These are phyloP conservation scores for Lactarius evosmus DNA, from an alignment of 768 basidiomycete species.

Conservation along the genomic window DNA sequence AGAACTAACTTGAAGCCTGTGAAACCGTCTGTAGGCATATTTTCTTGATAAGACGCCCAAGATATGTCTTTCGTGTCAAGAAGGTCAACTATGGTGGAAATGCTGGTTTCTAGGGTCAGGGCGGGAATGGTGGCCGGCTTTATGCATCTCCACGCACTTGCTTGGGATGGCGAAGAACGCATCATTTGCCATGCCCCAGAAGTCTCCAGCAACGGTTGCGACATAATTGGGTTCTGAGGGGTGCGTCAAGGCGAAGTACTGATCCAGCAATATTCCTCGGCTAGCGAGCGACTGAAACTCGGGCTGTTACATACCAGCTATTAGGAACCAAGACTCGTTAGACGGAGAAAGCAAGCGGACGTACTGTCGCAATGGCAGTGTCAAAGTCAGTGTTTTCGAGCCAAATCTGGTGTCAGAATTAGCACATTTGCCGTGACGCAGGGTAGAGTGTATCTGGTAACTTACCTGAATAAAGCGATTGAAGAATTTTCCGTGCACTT, in stretches of 20 bases:
- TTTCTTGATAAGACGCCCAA: slow-evolving; percentile 41
- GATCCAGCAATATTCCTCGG: slow-evolving; percentile 12
- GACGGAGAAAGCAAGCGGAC: neutral
- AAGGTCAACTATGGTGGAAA: slow-evolving; percentile 12
- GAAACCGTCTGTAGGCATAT: slow-evolving; percentile 50
- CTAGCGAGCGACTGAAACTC: slow-evolving; percentile 7
- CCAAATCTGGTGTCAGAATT: too few species aligned
- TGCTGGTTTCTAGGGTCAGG: neutral
- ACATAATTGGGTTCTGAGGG: slow-evolving; percentile 20
- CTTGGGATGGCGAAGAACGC: slow-evolving; percentile 11
- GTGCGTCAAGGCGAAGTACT: slow-evolving; percentile 15
- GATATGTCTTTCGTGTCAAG: slow-evolving; percentile 3
- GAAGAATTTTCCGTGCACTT: slow-evolving; percentile 5
- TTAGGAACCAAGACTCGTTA: too few species aligned
- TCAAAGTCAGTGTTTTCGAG: slow-evolving; percentile 17
- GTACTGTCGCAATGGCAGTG: slow-evolving; percentile 5
- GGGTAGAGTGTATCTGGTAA: too few species aligned
- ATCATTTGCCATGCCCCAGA: slow-evolving; percentile 20
- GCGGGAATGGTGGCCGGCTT: neutral
- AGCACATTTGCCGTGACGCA: too few species aligned
- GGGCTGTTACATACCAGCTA: neutral
- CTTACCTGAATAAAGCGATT: slow-evolving; percentile 15
- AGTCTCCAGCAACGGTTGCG: slow-evolving; percentile 12
- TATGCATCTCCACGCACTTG: slow-evolving; percentile 7
- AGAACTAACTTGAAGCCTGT: slow-evolving; percentile 20